phyloP scores from a whole-genome alignment of 1,284 basidiomycete genomes.

The Jaminaea rosea region DNA sequence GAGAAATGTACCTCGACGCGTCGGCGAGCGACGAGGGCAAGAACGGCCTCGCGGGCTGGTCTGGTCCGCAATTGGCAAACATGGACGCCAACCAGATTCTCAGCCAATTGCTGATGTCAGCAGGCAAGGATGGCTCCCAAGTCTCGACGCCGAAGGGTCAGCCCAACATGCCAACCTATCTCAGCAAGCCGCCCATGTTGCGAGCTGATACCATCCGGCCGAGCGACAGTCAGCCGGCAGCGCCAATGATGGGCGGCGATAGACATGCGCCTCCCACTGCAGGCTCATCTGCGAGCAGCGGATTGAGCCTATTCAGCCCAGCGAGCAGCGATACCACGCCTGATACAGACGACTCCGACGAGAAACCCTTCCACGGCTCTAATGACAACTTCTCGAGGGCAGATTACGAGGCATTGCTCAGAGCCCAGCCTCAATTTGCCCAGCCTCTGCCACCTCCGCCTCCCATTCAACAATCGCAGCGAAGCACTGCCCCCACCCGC shows the following conservation, averaged over 20 bases:
- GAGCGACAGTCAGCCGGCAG: not conserved
- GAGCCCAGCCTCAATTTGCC: not conserved
- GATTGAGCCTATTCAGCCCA: slow-evolving; percentile 21
- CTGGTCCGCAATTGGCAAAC: no score
- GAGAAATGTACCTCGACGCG: slow-evolving; percentile 26
- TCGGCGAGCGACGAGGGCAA: no score
- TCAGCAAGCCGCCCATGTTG: slow-evolving; percentile 2
- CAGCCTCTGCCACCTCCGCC: slow-evolving; percentile 1
- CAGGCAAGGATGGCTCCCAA: no score
- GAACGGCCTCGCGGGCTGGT: no score
- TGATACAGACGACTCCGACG: slow-evolving; percentile 30
- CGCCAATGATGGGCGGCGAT: not conserved
- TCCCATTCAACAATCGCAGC: no score
- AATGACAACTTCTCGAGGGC: no score
- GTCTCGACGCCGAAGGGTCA: no score
- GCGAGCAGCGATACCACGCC: slow-evolving; percentile 23
- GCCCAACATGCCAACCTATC: no score
- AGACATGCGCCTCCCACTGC: slow-evolving; percentile 19
- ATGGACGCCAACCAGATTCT: no score
- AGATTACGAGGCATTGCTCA: no score
- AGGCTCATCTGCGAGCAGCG: slow-evolving; percentile 1
- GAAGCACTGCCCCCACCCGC: no score
- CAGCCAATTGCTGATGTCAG: no score
- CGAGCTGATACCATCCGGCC: slow-evolving; percentile 3
- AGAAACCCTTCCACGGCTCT: slow-evolving; percentile 16